Percentiles rank a stretch among this genome's conserved stretches.
Conservation (phyloP, 345 rosid species). For the Raphanus sativus region DNA sequence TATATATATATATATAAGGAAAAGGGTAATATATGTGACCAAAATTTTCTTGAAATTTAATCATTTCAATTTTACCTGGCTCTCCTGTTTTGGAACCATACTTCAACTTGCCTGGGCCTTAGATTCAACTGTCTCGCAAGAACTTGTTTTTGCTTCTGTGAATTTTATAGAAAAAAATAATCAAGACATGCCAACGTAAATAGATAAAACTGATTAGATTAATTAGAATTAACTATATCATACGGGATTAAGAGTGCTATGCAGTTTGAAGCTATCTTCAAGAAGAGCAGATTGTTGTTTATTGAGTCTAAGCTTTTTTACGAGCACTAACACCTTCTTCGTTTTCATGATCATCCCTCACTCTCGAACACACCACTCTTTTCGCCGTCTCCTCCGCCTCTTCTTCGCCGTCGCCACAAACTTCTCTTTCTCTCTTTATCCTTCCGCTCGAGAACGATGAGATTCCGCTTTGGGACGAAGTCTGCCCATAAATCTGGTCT, state of each 20-base stretch:
- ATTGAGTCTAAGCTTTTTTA: conserved; percentile 90
- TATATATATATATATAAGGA: not conserved
- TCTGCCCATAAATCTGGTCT: conserved; percentile 45
- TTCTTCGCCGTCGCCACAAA: conserved; percentile 51
- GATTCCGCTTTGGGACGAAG: conserved; percentile 60
- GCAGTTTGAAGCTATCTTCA: conserved; percentile 93
- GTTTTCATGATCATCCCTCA: conserved; percentile 50
- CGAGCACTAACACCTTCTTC: conserved; percentile 63
- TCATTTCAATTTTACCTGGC: conserved; percentile 61
- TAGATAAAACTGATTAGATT: not conserved
- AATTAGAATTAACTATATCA: conserved; percentile 8
- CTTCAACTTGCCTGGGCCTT: conserved; percentile 95
- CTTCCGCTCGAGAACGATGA: conserved; percentile 58
- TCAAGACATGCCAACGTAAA: not conserved
- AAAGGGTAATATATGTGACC: not conserved
- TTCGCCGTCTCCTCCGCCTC: conserved; percentile 45
- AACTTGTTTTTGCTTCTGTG: conserved; percentile 86
- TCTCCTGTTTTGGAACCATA: conserved; percentile 98
- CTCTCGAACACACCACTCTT: conserved; percentile 44
- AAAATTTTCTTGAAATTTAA: not conserved
- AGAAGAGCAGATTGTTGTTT: conserved; percentile 89
- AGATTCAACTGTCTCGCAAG: conserved; percentile 86
- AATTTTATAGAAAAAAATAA: not conserved
- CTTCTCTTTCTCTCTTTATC: conserved; percentile 63
- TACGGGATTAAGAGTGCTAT: conserved; percentile 94